Percentiles rank a stretch among this genome's conserved stretches.
These are phyloP conservation scores for Kwoniella botswanensis DNA, from an alignment of 768 basidiomycete species.

Conservation along the genomic window DNA sequence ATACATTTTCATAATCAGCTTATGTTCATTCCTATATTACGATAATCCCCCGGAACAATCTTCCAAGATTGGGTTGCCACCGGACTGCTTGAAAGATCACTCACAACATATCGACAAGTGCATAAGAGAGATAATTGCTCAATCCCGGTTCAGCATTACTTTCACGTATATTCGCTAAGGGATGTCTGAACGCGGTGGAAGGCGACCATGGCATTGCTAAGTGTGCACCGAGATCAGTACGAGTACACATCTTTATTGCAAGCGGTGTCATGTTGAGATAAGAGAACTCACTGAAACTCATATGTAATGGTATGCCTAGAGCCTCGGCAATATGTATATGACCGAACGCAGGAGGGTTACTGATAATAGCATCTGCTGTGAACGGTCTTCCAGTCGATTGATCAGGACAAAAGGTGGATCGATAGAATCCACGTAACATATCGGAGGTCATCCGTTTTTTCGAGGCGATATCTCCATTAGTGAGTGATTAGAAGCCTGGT, in stretches of 20 bases:
- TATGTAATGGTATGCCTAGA: constrained; percentile 34
- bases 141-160: constrained; percentile 64
- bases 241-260: background rate
- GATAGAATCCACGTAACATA: constrained; percentile 42
- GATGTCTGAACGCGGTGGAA: constrained; percentile 65
- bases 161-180: constrained; percentile 65
- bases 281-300: constrained; percentile 59
- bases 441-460: constrained; percentile 66
- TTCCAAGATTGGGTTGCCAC: background rate
- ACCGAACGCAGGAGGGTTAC: constrained; percentile 36
- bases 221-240: constrained; percentile 4
- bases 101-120: constrained; percentile 65
- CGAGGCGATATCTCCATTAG: constrained; percentile 65
- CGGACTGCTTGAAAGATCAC: background rate
- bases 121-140: constrained; percentile 66
- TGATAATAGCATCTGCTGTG: constrained; percentile 38
- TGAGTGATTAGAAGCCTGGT: constrained; percentile 65
- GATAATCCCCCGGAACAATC: too few species aligned
- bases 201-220: constrained; percentile 71
- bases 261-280: constrained; percentile 53
- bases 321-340: constrained; percentile 43
- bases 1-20: background rate
- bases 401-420: constrained; percentile 38
- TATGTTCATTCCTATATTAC: background rate
- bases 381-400: constrained; percentile 26